Evolutionary conservation across 331 rosid genomes (phyloP).

Genomic region (Quercus phellos): DNA sequence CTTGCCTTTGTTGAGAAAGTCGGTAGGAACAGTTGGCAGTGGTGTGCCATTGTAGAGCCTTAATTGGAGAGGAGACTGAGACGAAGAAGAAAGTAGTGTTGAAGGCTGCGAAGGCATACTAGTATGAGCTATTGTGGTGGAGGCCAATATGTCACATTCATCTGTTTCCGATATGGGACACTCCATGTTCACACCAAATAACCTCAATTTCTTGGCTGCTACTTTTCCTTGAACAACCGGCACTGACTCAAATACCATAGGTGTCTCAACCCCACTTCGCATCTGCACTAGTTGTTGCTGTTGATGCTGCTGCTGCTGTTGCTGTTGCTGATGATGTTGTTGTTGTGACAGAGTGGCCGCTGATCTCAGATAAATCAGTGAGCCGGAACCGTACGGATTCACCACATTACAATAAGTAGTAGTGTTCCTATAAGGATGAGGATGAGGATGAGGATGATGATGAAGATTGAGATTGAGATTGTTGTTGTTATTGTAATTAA

Average conservation of each 20-base stretch:
- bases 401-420: conserved; percentile 25
- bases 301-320: not conserved
- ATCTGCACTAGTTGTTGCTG: not conserved
- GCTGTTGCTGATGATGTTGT: not conserved
- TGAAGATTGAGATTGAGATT: not conserved
- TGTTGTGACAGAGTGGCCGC: not conserved
- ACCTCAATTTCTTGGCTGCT: conserved; percentile 42
- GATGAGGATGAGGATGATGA: conserved; percentile 19
- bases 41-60: conserved; percentile 38
- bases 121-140: not conserved
- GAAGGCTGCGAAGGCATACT: not conserved
- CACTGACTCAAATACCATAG: conserved; percentile 33
- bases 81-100: not conserved
- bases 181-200: conserved; percentile 61
- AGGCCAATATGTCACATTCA: conserved; percentile 19
- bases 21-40: conserved; percentile 19
- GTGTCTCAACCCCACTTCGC: conserved; percentile 11
- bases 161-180: conserved; percentile 29
- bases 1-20: conserved; percentile 29
- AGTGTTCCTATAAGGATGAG: conserved; percentile 15
- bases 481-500: conserved; percentile 1
- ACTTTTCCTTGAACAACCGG: conserved; percentile 41
- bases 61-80: conserved; percentile 17
- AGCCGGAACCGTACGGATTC: not conserved
- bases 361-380: conserved; percentile 27